Evolutionary conservation across 768 basidiomycete genomes (phyloP), one percentile per base, ranked within the genome.

Genomic region (Saitozyma sp.): DNA sequence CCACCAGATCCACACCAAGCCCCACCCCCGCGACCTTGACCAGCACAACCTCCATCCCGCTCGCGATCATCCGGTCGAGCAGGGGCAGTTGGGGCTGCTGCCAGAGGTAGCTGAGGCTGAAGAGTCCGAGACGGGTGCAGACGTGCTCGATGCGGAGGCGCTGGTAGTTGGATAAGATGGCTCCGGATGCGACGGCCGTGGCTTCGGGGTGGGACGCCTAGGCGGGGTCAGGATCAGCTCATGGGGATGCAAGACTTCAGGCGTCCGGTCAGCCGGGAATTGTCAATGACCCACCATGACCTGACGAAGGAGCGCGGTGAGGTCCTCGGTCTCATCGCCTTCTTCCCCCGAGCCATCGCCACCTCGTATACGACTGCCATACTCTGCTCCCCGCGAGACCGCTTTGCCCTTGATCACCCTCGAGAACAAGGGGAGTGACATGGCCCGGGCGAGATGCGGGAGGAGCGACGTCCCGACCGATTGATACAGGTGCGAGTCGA

Each of bases 1-100:
- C 90, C 6, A 99, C 86, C 76, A 98, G 89, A 39, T 85, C 82
- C 0, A 83, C 81, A 10, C 84, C 87, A 14, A 95, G 83, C 3
- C 96, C 96, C 13, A 95, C 91, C 2, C 96, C 96, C 11, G 96
- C 95, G 1, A 97, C 89, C 78, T 99, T 99, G 78, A 98, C 94
- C 8, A 99, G 78, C 51, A 97, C 83, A 3, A 90, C 88, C 50
- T 89, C 84, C 82, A 98, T 82, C 6, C 65, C 73, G 14, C 89
- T 88, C 0, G 86, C 85, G 60, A 94, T 85, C 92, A 98, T 98
- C 75, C 92, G 89, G 9, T 84, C 80, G 49, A 99, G 84, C 41
- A 99, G 83, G 60, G 89, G 86, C n/a, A 82, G 82, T 79, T 99
- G 96, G 64, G 91, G 84, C 71, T 92, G 82, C 80, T 97, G 92